Conservation (phyloP, 2,329 filamentous ascomycete genomes). For the Leptosphaerulina australis region DNA sequence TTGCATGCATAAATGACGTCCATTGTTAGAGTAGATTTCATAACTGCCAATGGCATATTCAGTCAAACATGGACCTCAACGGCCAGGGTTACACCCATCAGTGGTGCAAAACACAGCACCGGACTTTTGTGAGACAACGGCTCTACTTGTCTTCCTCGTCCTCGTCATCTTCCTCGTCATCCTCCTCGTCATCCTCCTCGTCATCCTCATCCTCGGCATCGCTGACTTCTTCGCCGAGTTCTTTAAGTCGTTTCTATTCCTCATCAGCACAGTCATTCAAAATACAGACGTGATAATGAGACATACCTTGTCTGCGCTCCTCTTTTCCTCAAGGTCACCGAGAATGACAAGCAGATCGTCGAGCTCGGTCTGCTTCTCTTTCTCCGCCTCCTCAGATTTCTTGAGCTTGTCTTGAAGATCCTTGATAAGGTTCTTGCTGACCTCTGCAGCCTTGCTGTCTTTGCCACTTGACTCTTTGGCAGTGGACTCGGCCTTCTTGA, state of each 20-base stretch:
- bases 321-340: slow-evolving; percentile 56
- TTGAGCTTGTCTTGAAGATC: slow-evolving; percentile 56
- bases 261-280: slow-evolving; percentile 19
- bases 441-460: slow-evolving; percentile 47
- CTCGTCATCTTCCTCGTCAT: slow-evolving; percentile 34
- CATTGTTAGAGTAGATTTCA: too few species aligned
- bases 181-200: slow-evolving; percentile 36
- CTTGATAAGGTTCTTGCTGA: slow-evolving; percentile 45
- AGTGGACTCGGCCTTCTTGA: slow-evolving; percentile 14
- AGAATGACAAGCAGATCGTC: slow-evolving; percentile 57
- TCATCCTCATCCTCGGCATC: slow-evolving; percentile 51
- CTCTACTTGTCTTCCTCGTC: slow-evolving; percentile 17
- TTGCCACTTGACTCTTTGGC: slow-evolving; percentile 17
- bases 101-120: neutral
- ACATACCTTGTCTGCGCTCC: slow-evolving; percentile 47
- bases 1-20: too few species aligned
- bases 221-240: slow-evolving; percentile 52
- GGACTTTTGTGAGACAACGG: neutral
- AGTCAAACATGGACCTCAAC: neutral
- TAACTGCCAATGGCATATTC: too few species aligned
- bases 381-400: slow-evolving; percentile 42
- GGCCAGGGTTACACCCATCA: neutral
- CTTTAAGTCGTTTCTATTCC: slow-evolving; percentile 54
- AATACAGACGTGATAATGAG: neutral
- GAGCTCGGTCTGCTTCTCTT: slow-evolving; percentile 54